Evolutionary conservation across 75 land plant species (phyloP).

Genomic region (Picea glauca): DNA sequence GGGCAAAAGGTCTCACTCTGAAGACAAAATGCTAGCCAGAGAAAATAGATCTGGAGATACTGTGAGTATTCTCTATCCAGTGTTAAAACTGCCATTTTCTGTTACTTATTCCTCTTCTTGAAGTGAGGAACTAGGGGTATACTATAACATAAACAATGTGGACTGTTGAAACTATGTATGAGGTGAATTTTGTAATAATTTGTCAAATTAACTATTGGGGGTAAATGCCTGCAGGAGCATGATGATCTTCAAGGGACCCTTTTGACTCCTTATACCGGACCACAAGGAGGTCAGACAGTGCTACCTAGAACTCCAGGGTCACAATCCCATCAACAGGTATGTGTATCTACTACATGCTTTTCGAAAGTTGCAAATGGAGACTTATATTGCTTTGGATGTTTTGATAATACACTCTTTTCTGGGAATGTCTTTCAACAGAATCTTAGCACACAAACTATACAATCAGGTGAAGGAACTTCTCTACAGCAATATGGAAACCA

Average conservation of each 20-base stretch:
- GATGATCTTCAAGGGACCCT: constrained; percentile 11
- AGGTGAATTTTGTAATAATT: background rate
- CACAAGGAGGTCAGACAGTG: constrained; percentile 3
- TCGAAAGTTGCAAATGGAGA: background rate
- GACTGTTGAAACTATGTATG: background rate
- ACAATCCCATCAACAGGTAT: constrained; percentile 18
- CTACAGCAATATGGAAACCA: background rate
- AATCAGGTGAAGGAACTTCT: constrained; percentile 12
- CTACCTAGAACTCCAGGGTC: background rate
- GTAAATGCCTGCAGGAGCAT: constrained; percentile 17
- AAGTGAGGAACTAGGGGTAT: background rate
- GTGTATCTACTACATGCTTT: background rate
- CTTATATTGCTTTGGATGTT: background rate
- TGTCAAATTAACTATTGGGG: background rate
- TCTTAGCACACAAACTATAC: constrained; percentile 11
- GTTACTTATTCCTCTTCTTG: background rate
- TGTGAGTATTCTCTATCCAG: background rate
- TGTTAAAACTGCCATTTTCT: background rate
- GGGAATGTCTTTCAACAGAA: background rate
- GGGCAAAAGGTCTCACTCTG: background rate
- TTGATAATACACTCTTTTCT: background rate
- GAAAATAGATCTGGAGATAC: constrained; percentile 5
- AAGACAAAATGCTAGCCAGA: background rate
- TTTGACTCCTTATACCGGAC: constrained; percentile 14
- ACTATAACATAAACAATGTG: background rate